These are phyloP conservation scores for Penicillium atrosanguineum DNA, from an alignment of 495 filamentous ascomycete genomes.

Conservation along the genomic window DNA sequence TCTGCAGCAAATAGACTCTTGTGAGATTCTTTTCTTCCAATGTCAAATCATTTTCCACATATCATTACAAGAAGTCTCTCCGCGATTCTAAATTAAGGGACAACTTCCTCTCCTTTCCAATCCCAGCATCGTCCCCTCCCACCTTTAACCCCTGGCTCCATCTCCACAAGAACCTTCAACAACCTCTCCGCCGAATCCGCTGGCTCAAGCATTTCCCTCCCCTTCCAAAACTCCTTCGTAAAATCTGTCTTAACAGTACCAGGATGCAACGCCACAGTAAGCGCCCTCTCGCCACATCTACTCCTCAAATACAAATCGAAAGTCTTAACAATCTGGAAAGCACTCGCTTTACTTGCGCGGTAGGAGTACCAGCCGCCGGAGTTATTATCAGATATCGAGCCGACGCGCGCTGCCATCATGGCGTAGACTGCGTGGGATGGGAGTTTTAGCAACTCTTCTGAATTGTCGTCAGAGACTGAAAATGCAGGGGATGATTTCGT, in stretches of 20 bases:
- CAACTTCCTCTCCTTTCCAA: constrained; percentile 71
- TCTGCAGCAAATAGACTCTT: neutral
- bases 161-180: constrained; percentile 48
- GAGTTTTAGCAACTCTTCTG: constrained; percentile 13
- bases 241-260: constrained; percentile 78
- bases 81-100: constrained; percentile 39
- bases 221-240: constrained; percentile 68
- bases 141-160: constrained; percentile 34
- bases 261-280: constrained; percentile 73
- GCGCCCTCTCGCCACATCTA: constrained; percentile 53
- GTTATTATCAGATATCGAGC: constrained; percentile 66
- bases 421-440: constrained; percentile 58
- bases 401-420: constrained; percentile 74
- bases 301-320: constrained; percentile 66
- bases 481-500: constrained; percentile 36
- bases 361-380: constrained; percentile 77
- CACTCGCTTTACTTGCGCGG: constrained; percentile 67
- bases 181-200: constrained; percentile 61
- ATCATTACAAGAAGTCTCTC: neutral
- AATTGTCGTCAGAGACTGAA: neutral
- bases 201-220: constrained; percentile 56
- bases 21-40: neutral
- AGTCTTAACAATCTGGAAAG: constrained; percentile 67
- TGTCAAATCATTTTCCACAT: neutral
- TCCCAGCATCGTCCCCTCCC: constrained; percentile 72